phyloP scores from a whole-genome alignment of 129 eudicot genomes.

The Kitagawia praeruptora region DNA sequence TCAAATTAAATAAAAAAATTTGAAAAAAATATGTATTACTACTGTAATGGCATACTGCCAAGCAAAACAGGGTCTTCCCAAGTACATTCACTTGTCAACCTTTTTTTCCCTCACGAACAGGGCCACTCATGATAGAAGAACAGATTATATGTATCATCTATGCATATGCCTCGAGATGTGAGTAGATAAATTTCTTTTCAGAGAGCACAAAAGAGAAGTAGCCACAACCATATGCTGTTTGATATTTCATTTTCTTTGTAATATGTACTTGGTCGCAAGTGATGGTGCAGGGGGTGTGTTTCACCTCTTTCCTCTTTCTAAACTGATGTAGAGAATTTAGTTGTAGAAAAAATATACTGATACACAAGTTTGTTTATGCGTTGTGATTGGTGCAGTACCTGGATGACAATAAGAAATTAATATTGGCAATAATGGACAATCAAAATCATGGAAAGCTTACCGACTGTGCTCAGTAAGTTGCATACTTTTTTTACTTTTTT shows the following conservation, averaged over 20 bases:
- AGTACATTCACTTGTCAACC: not conserved
- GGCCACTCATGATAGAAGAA: not conserved
- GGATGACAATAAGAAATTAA: slow-evolving; percentile 86
- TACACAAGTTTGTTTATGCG: no score
- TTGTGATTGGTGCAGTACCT: slow-evolving; percentile 48
- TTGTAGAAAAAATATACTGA: slow-evolving; percentile 7
- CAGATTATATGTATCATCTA: not conserved
- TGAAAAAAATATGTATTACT: not conserved
- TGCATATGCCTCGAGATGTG: not conserved
- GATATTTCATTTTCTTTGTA: not conserved
- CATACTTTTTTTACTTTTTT: not conserved
- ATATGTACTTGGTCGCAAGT: not conserved
- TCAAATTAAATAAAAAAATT: no score
- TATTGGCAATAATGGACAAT: slow-evolving; percentile 78
- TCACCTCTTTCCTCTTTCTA: not conserved
- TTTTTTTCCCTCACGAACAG: not conserved
- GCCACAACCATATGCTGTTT: not conserved
- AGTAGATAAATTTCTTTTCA: not conserved
- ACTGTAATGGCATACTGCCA: not conserved
- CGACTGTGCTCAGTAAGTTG: slow-evolving; percentile 92
- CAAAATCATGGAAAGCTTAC: slow-evolving; percentile 93
- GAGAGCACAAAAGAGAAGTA: not conserved
- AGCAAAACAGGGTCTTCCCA: not conserved
- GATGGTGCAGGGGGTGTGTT: not conserved
- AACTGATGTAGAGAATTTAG: not conserved